Percentiles rank a stretch among this genome's conserved stretches.
Conservation (phyloP, 805 yeast species). For the Candida patagonica region DNA sequence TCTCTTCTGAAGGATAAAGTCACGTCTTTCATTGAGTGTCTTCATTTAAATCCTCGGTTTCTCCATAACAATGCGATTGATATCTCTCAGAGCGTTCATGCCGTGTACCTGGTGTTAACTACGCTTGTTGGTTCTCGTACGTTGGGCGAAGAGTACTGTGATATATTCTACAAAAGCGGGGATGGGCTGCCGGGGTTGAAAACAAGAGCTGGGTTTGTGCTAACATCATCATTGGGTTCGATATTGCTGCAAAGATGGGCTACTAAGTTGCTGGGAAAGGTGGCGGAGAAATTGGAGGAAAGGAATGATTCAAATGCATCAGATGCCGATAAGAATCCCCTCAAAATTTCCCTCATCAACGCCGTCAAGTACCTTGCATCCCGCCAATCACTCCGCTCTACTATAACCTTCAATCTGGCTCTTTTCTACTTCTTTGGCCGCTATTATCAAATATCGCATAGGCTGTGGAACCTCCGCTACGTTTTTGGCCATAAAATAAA, state of each 20-base stretch:
- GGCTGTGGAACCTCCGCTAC: conserved; percentile 74
- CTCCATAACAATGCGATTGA: conserved; percentile 56
- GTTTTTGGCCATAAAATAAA: conserved; percentile 32
- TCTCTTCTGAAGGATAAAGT: conserved; percentile 44
- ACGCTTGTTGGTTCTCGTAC: conserved; percentile 72
- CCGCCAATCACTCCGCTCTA: conserved; percentile 23
- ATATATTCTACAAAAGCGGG: conserved; percentile 29
- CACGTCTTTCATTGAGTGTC: conserved; percentile 31
- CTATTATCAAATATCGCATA: conserved; percentile 67
- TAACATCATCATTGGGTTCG: conserved; percentile 57
- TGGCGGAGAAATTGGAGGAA: not conserved
- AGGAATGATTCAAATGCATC: not conserved
- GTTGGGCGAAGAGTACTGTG: conserved; percentile 91
- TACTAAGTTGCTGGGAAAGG: conserved; percentile 9
- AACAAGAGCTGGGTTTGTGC: conserved; percentile 48
- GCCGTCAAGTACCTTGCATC: not conserved
- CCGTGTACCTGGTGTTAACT: conserved; percentile 62
- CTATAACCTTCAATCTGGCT: conserved; percentile 67
- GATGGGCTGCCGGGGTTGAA: conserved; percentile 18
- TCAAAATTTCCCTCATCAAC: not conserved
- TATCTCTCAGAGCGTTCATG: conserved; percentile 46
- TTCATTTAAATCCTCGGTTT: conserved; percentile 45
- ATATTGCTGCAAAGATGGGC: conserved; percentile 28
- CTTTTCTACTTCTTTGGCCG: conserved; percentile 75
- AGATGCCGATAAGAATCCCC: not conserved